Conservation (phyloP, 495 filamentous ascomycete genomes). For the Patellaria atrata region DNA sequence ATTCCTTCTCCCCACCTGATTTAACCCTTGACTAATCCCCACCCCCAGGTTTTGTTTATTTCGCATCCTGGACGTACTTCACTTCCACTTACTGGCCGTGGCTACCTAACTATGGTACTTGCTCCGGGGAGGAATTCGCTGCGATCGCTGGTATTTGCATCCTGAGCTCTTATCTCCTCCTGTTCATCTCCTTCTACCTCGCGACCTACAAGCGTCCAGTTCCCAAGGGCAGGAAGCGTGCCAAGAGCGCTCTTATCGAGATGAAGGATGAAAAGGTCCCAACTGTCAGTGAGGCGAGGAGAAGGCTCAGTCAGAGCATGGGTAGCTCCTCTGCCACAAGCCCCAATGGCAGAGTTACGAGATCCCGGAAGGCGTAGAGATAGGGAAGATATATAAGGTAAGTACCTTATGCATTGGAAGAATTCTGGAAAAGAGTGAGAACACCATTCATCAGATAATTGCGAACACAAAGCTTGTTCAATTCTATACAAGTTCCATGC, state of each 20-base stretch:
- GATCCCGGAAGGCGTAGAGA: constrained; percentile 19
- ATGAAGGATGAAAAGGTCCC: constrained; percentile 35
- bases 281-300: constrained; percentile 25
- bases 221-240: constrained; percentile 24
- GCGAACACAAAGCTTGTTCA: too few relatives aligned
- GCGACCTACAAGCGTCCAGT: constrained; percentile 80
- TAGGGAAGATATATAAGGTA: too few relatives aligned
- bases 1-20: not conserved
- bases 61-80: constrained; percentile 35
- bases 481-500: too few relatives aligned
- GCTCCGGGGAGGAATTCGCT: constrained; percentile 94
- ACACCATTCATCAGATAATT: too few relatives aligned
- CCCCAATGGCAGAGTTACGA: constrained; percentile 14
- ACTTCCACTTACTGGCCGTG: constrained; percentile 78
- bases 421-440: too few relatives aligned
- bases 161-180: constrained; percentile 81
- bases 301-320: constrained; percentile 19
- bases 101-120: constrained; percentile 69
- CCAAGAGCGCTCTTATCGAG: constrained; percentile 28
- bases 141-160: constrained; percentile 88
- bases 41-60: constrained; percentile 36
- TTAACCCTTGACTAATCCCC: too few relatives aligned
- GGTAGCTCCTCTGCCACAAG: constrained; percentile 3
- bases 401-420: too few relatives aligned
- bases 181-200: constrained; percentile 98